Conservation (phyloP, 352 stramenopile genomes). For the Phytophthora foliorum region DNA sequence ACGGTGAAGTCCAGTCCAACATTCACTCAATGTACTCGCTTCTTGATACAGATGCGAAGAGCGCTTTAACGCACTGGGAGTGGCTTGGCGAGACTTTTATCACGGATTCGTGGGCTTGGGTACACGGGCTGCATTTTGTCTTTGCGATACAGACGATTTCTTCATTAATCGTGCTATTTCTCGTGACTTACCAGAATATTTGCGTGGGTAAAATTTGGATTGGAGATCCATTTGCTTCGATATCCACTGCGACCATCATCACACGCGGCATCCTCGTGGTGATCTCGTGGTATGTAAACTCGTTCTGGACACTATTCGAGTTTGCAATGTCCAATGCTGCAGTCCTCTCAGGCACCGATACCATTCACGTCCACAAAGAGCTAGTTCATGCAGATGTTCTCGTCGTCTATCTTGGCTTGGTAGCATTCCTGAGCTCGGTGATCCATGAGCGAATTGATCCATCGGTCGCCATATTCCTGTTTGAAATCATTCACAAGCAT, state of each 20-base stretch:
- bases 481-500: conserved; percentile 27
- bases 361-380: conserved; percentile 27
- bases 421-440: conserved; percentile 16
- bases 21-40: conserved; percentile 27
- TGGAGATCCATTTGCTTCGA: conserved; percentile 45
- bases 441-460: conserved; percentile 37
- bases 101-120: conserved; percentile 47
- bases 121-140: conserved; percentile 43
- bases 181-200: conserved; percentile 38
- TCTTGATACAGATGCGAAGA: conserved; percentile 15
- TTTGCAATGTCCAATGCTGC: conserved; percentile 34
- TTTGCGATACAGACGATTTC: conserved; percentile 33
- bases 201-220: conserved; percentile 46
- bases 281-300: conserved; percentile 35
- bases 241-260: conserved; percentile 35
- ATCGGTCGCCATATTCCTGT: conserved; percentile 21
- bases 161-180: conserved; percentile 33
- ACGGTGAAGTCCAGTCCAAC: conserved; percentile 35
- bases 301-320: conserved; percentile 44
- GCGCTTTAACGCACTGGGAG: conserved; percentile 12
- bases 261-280: conserved; percentile 29
- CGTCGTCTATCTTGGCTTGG: conserved; percentile 28
- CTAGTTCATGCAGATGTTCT: conserved; percentile 44
- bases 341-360: conserved; percentile 2
- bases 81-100: conserved; percentile 28